Evolutionary conservation across 176 grass and related monocot species (phyloP).

Genomic region (Carex kokanica): DNA sequence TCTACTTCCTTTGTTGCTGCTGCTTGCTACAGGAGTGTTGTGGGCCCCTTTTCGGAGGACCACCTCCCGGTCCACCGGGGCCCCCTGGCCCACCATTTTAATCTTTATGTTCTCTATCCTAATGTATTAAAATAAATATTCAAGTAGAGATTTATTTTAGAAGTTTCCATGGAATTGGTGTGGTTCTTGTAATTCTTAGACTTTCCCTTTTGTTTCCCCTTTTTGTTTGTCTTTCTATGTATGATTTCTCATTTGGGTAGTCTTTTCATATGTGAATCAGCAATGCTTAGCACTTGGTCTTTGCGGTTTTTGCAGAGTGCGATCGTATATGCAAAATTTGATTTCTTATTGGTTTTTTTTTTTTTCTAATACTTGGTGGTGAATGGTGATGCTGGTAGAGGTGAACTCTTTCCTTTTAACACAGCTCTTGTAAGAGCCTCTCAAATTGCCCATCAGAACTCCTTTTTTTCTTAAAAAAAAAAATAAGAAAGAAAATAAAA

Average conservation of each 20-base stretch:
- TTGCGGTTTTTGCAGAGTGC: too few species aligned
- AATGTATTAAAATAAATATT: constrained; percentile 4
- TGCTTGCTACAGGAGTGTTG: constrained; percentile 46
- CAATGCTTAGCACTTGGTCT: neutral
- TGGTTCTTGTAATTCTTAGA: neutral
- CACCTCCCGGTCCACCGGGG: constrained; percentile 21
- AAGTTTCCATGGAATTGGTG: neutral
- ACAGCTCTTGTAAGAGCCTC: neutral
- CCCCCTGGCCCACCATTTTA: constrained; percentile 36
- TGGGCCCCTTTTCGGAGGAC: constrained; percentile 25
- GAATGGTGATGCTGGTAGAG: too few species aligned
- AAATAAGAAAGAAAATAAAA: neutral
- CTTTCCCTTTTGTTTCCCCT: neutral
- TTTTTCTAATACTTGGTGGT: too few species aligned
- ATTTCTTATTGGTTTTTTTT: too few species aligned
- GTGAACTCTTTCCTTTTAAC: too few species aligned
- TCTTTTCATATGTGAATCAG: neutral
- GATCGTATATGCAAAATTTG: neutral
- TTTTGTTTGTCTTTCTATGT: neutral
- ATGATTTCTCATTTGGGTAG: neutral
- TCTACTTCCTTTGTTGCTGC: constrained; percentile 52
- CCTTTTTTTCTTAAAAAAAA: neutral
- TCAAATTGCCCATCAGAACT: neutral
- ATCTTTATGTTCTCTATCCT: neutral
- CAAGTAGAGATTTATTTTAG: neutral